Evolutionary conservation across 305 asterid species (phyloP).

Genomic region (Rubia balearica): DNA sequence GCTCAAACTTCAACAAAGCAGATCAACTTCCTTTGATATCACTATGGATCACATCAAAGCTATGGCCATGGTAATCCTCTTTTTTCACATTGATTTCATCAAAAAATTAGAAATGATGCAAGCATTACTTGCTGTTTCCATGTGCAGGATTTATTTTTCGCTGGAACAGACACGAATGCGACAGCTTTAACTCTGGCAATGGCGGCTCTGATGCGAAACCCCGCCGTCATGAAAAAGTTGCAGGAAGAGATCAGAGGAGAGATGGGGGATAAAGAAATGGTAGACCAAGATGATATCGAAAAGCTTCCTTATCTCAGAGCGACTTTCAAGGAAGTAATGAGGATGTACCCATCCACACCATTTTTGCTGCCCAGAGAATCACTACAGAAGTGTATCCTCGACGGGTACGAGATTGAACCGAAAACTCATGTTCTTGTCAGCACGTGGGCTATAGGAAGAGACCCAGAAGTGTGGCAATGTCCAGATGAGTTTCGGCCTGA

Average conservation of each 20-base stretch:
- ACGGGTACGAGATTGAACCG: background rate
- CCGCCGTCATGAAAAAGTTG: background rate
- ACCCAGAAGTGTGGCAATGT: background rate
- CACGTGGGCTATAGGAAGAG: background rate
- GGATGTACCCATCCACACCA: background rate
- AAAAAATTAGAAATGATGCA: too few species aligned
- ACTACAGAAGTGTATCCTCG: background rate
- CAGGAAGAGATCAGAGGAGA: background rate
- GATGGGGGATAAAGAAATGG: background rate
- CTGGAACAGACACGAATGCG: background rate
- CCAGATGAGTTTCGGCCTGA: background rate
- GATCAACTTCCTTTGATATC: too few species aligned
- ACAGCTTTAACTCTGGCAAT: background rate
- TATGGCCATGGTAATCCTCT: background rate
- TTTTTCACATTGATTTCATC: too few species aligned
- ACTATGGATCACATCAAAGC: background rate
- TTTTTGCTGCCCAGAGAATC: background rate
- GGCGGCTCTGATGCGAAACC: background rate
- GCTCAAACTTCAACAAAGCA: too few species aligned
- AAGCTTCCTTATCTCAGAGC: background rate
- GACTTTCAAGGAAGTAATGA: background rate
- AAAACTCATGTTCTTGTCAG: background rate
- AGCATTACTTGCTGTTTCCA: too few species aligned
- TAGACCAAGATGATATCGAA: background rate
- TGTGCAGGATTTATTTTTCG: background rate